Conservation (phyloP, 768 basidiomycete genomes). For the Multifurca ochricompacta region DNA sequence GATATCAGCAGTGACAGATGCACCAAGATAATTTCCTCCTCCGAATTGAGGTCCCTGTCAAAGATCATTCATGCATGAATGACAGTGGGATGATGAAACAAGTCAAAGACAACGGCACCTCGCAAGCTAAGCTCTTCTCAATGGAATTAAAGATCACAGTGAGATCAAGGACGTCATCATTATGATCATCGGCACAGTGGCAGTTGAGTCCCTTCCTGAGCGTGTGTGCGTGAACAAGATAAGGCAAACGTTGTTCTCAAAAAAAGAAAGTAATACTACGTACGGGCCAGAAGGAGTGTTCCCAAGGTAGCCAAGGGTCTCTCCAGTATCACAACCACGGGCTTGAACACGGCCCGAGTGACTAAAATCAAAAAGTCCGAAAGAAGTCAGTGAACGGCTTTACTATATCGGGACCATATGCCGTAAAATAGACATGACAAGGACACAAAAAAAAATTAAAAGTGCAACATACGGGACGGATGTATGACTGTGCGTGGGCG, state of each 20-base stretch:
- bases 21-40: background rate
- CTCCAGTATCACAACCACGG: background rate
- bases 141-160: background rate
- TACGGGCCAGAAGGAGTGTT: background rate
- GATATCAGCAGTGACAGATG: background rate
- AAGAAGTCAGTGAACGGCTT: background rate
- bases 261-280: background rate
- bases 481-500: background rate
- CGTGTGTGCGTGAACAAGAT: background rate
- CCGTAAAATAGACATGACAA: too few relatives aligned
- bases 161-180: background rate
- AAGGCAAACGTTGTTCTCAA: background rate
- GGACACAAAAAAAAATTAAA: background rate
- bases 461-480: background rate
- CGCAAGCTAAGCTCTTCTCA: background rate
- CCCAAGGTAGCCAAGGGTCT: background rate
- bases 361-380: background rate
- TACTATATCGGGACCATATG: too few relatives aligned
- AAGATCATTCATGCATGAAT: background rate
- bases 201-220: background rate
- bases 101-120: too few relatives aligned
- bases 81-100: too few relatives aligned
- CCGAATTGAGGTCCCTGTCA: background rate
- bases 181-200: too few relatives aligned
- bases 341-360: background rate